phyloP scores from a whole-genome alignment of 2,329 filamentous ascomycete genomes.

The Volutella citrinella region DNA sequence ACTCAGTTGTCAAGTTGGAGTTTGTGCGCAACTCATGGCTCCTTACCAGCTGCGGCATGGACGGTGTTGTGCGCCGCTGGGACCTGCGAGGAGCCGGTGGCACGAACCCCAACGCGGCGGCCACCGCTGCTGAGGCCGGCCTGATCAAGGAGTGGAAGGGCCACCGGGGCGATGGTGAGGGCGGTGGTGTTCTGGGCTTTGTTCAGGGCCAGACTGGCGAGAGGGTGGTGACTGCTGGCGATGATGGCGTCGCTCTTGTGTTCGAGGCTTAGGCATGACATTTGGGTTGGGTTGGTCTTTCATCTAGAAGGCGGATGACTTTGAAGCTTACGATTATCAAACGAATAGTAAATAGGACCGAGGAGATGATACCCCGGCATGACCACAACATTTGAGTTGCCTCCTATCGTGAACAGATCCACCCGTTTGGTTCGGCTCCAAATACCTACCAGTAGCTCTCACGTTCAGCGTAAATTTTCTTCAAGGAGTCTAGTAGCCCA shows the following conservation, averaged over 20 bases:
- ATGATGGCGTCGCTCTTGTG: conserved; percentile 71
- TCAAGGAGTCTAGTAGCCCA: no score
- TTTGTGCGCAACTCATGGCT: conserved; percentile 70
- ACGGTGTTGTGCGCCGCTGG: conserved; percentile 88
- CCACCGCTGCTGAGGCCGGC: conserved; percentile 52
- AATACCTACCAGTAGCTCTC: no score
- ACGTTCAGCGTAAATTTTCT: no score
- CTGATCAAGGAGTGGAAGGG: conserved; percentile 86
- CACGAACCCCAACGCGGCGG: conserved; percentile 26
- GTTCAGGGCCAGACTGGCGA: conserved; percentile 75
- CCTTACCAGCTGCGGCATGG: conserved; percentile 85
- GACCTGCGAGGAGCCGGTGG: conserved; percentile 58
- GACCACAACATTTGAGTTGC: no score
- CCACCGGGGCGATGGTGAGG: conserved; percentile 79
- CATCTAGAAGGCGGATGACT: conserved; percentile 14
- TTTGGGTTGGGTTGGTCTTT: no score
- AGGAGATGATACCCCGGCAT: conserved; percentile 20
- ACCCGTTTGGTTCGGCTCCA: no score
- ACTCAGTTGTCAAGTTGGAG: conserved; percentile 88
- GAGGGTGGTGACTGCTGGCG: conserved; percentile 82
- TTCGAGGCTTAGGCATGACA: conserved; percentile 52
- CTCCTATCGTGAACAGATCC: no score
- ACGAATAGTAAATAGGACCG: conserved; percentile 22
- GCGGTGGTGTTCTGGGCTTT: conserved; percentile 86
- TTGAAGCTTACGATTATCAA: conserved; percentile 19